phyloP scores from a whole-genome alignment of 306 rosid species.

The Aeschynomene evenia region DNA sequence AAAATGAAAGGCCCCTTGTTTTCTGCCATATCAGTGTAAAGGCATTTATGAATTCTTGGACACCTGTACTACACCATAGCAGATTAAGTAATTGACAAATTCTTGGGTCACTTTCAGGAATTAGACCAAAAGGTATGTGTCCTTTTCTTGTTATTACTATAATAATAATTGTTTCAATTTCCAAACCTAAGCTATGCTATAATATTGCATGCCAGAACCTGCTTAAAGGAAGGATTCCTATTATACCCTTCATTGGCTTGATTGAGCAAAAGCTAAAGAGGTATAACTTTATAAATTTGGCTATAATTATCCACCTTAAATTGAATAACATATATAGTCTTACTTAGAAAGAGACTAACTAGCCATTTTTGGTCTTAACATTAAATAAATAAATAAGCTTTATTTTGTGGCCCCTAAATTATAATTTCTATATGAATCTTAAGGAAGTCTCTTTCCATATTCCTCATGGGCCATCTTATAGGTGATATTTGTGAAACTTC shows the following conservation, averaged over 20 bases:
- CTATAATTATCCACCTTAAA: background rate
- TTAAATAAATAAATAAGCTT: background rate
- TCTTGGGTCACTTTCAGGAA: constrained; percentile 30
- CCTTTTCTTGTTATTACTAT: background rate
- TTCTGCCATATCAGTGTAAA: constrained; percentile 25
- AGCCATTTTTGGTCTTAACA: background rate
- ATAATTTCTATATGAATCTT: background rate
- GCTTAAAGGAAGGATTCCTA: background rate
- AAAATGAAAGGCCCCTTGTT: constrained; percentile 40
- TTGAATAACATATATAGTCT: background rate
- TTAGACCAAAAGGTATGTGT: constrained; percentile 6
- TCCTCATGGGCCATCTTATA: constrained; percentile 18
- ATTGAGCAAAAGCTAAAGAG: background rate
- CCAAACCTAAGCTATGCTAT: constrained; percentile 4
- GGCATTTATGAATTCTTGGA: constrained; percentile 30
- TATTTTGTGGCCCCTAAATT: background rate
- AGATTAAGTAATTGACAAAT: constrained; percentile 2
- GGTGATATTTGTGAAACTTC: constrained; percentile 23
- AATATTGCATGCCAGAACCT: background rate
- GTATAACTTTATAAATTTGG: background rate
- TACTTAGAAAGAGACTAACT: background rate
- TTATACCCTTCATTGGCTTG: background rate
- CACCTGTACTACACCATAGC: background rate
- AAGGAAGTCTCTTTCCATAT: background rate
- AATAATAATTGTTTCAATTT: background rate